Evolutionary conservation across 106 monocot species (phyloP), one percentile per base, ranked within the genome.

Genomic region (Allium sativum): DNA sequence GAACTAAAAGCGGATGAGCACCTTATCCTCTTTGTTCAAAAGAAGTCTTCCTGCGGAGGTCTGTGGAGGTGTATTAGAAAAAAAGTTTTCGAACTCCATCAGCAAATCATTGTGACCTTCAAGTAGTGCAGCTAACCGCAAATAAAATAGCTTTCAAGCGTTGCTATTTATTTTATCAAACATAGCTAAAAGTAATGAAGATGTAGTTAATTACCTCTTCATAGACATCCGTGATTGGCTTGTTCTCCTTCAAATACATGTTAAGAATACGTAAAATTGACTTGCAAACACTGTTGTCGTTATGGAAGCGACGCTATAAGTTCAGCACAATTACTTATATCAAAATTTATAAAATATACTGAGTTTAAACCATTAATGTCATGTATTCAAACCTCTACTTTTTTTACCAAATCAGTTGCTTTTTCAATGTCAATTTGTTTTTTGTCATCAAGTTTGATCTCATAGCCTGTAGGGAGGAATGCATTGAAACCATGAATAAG

Each of bases 241-340:
- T 93, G 68, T 83, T 77, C 48, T 89, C 93, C 70, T 78, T 83
- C 42, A 85, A 63, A 56, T 93, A 89, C 93, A 93, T 89, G 68
- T 89, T 89, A 42, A 93, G 79, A 65, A 93, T 89, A 74, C 86
- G 82, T 70, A 93, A 76, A 66, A 93, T 89, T 19, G 86, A 75
- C 72, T 93, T 93, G 73, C 89, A 93, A 6, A 93, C 85, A 68
- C 80, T 72, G 3, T 93, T 89, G 48, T 93, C 80, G 59, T 75
- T 61, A 40, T 81, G 85, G 56, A 93, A 93, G 48, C 89, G 93
- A 62, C 80, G 85, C 93, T 93, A 78, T 66, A 76, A 18, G 45
- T 42, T 46, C 0, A 41, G 53, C 55, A 70, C 12, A 10, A 42
- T 15, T 9, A 7, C n/a, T 45, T 14, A 70, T 61, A 52, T 4